A percentile compares a stretch with the other conserved stretches of the same genome.
Conservation (phyloP, 192 early-diverging fungal genomes). For the Entomortierella lignicola region DNA sequence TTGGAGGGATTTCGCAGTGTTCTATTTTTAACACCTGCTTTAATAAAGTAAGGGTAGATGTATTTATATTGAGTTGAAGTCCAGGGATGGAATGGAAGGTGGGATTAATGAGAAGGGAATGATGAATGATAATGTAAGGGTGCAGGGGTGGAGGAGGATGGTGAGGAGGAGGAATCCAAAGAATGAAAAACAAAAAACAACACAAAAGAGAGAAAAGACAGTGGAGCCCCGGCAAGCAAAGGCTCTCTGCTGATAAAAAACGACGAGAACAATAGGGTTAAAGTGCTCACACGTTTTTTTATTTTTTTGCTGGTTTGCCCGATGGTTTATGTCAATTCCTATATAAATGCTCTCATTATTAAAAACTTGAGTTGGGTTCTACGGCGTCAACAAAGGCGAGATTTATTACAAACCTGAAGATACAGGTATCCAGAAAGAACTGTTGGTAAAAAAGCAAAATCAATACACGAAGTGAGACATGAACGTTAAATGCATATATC, state of each 20-base stretch:
- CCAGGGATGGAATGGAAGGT: conserved; percentile 13
- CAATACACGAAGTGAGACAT: too few species aligned
- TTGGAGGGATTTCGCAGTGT: too few species aligned
- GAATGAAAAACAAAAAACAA: conserved; percentile 4
- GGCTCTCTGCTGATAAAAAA: not conserved
- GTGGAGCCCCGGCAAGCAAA: not conserved
- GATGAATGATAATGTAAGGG: not conserved
- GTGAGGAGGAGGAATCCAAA: conserved; percentile 12
- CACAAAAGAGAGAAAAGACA: not conserved
- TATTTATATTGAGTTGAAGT: too few species aligned
- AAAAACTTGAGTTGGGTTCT: too few species aligned
- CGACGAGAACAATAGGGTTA: not conserved
- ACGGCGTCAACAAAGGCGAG: too few species aligned
- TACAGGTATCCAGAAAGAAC: too few species aligned
- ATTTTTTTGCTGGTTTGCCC: not conserved
- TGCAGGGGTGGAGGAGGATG: not conserved
- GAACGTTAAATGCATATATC: too few species aligned
- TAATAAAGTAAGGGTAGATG: not conserved
- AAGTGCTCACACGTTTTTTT: not conserved
- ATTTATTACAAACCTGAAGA: too few species aligned
- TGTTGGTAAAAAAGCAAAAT: too few species aligned
- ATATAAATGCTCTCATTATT: not conserved
- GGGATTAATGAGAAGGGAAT: not conserved
- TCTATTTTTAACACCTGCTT: too few species aligned
- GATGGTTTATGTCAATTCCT: too few species aligned